phyloP scores from a whole-genome alignment of 139 green algal genomes.

The Gonium pectorale region DNA sequence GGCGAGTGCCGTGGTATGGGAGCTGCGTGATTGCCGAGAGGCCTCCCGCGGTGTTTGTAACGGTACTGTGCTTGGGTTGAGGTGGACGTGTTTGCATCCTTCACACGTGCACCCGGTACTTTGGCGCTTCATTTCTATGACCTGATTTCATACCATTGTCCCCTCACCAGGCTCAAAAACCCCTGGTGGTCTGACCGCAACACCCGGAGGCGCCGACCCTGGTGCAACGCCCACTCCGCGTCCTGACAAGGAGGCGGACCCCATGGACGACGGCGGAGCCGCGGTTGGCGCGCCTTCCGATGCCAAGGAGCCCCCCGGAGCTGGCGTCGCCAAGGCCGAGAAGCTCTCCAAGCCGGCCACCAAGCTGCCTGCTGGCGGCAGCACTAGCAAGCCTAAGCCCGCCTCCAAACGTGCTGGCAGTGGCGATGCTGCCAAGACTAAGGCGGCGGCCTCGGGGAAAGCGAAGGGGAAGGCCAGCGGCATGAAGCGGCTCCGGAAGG shows the following conservation, averaged over 20 bases:
- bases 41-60: too few relatives aligned
- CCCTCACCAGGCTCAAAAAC: constrained; percentile 4
- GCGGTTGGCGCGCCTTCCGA: background rate
- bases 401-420: background rate
- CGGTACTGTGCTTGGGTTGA: too few relatives aligned
- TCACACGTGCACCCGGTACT: too few relatives aligned
- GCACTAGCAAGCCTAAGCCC: constrained; percentile 21
- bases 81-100: too few relatives aligned
- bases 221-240: too few relatives aligned
- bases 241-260: too few relatives aligned
- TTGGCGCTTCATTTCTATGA: too few relatives aligned
- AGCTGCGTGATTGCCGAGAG: too few relatives aligned
- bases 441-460: background rate
- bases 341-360: background rate
- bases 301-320: background rate
- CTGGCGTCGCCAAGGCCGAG: background rate
- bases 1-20: too few relatives aligned
- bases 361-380: background rate
- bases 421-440: background rate
- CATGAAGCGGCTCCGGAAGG: constrained; percentile 18
- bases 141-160: background rate
- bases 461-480: constrained; percentile 5
- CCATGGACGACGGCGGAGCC: too few relatives aligned
- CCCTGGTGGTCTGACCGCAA: background rate
- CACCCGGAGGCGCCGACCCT: background rate